phyloP scores from a whole-genome alignment of 257 asterid genomes.

The Solanum pimpinellifolium region DNA sequence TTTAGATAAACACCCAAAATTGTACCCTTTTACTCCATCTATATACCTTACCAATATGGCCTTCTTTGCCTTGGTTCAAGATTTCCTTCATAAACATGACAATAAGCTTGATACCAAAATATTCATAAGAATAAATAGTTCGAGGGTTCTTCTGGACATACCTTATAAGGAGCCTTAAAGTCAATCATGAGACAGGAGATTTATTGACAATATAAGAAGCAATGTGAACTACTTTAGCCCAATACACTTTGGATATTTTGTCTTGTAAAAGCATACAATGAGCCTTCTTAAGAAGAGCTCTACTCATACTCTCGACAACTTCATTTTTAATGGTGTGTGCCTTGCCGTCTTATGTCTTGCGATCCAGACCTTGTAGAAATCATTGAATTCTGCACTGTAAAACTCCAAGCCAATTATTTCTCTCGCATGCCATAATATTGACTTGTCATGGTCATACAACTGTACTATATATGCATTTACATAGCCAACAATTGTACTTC shows the following conservation, averaged over 20 bases:
- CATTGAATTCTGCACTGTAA: neutral
- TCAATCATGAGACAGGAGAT: neutral
- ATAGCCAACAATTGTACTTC: neutral
- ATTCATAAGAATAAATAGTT: too few relatives aligned
- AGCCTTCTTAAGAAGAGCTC: neutral
- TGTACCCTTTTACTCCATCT: neutral
- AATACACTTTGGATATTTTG: neutral
- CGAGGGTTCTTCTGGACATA: neutral
- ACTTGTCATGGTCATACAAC: neutral
- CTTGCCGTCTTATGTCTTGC: neutral
- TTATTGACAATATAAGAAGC: neutral
- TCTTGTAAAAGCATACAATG: neutral
- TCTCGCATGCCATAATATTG: neutral
- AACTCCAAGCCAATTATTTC: neutral
- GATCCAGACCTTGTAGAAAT: neutral
- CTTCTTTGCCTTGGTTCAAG: neutral
- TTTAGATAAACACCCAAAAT: neutral
- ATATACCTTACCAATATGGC: neutral
- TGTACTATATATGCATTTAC: neutral
- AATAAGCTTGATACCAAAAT: neutral
- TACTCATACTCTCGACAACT: neutral
- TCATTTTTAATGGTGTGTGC: neutral
- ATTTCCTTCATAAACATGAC: neutral
- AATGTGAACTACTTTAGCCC: neutral
- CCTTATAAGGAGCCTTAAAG: neutral